Percentiles rank a stretch among this genome's conserved stretches.
Conservation (phyloP, 1,284 basidiomycete species). For the Pseudozyma tsukubaensis region DNA sequence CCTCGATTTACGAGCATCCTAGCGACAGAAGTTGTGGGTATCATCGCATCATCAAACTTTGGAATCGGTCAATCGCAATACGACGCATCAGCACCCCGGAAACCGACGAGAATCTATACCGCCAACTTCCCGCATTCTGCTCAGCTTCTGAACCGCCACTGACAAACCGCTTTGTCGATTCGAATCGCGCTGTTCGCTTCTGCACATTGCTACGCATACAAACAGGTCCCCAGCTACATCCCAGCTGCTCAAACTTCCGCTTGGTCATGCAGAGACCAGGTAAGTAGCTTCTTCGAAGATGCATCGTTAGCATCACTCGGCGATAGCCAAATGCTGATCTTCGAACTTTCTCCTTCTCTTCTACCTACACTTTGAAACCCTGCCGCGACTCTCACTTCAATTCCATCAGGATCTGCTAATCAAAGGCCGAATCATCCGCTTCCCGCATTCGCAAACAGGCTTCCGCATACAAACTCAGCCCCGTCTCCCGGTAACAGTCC, state of each 20-base stretch:
- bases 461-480: constrained; percentile 30
- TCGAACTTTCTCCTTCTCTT: background rate
- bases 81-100: background rate
- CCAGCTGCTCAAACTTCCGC: constrained; percentile 20
- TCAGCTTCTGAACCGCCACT: constrained; percentile 17
- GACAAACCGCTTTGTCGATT: background rate
- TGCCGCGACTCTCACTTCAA: background rate
- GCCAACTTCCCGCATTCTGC: background rate
- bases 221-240: constrained; percentile 9
- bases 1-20: constrained; percentile 10
- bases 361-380: constrained; percentile 1
- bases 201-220: background rate
- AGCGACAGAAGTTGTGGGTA: constrained; percentile 32
- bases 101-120: background rate
- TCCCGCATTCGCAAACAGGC: constrained; percentile 42
- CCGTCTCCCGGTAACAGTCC: constrained; percentile 35
- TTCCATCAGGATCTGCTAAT: constrained; percentile 31
- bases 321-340: background rate
- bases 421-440: constrained; percentile 40
- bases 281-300: constrained; percentile 8
- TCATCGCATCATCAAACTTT: background rate
- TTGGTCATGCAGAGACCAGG: constrained; percentile 51
- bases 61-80: background rate
- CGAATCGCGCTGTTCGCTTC: background rate
- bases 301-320: background rate